These are phyloP conservation scores for Kazachstania martiniae DNA, from an alignment of 805 yeast genomes.

Conservation along the genomic window DNA sequence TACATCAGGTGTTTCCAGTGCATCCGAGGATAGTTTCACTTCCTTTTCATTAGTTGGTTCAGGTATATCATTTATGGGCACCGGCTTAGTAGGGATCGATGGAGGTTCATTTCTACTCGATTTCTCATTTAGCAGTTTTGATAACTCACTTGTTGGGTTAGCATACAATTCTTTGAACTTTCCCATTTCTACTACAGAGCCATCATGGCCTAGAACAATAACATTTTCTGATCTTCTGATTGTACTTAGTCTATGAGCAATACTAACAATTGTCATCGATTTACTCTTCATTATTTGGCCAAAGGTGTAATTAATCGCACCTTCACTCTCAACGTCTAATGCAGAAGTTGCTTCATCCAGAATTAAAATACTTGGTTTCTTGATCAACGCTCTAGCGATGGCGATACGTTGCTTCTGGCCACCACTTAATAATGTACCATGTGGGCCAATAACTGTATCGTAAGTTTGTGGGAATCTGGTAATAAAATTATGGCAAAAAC, in stretches of 20 bases:
- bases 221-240: conserved; percentile 77
- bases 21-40: conserved; percentile 1
- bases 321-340: conserved; percentile 59
- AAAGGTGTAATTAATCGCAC: conserved; percentile 74
- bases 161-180: conserved; percentile 45
- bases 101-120: conserved; percentile 11
- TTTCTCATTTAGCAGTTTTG: conserved; percentile 31
- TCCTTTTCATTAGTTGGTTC: not conserved
- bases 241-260: conserved; percentile 89
- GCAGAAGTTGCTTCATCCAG: conserved; percentile 91
- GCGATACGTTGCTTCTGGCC: conserved; percentile 88
- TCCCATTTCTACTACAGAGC: conserved; percentile 72
- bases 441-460: conserved; percentile 58
- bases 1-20: too few species aligned
- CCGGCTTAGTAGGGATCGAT: not conserved
- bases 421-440: conserved; percentile 64
- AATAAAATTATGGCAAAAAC: conserved; percentile 52
- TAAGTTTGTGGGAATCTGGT: conserved; percentile 51
- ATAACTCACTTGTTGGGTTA: conserved; percentile 32
- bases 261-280: conserved; percentile 69
- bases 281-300: conserved; percentile 48
- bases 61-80: not conserved
- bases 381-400: conserved; percentile 72
- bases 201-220: conserved; percentile 73
- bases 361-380: conserved; percentile 60